Evolutionary conservation across 257 asterid genomes (phyloP).

Genomic region (Petunia secreta): DNA sequence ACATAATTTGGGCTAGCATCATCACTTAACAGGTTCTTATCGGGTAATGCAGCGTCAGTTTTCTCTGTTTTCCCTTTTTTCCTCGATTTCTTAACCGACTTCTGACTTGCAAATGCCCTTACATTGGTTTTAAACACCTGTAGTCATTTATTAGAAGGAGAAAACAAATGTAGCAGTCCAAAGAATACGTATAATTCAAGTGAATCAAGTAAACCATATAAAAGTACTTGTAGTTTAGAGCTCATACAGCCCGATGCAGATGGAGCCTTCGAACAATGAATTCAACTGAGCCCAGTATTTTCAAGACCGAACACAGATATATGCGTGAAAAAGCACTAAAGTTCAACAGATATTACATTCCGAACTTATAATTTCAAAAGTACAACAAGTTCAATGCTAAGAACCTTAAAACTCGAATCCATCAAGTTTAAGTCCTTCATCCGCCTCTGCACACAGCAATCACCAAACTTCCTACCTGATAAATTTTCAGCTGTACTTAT

Average conservation of each 20-base stretch:
- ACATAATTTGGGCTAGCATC: constrained; percentile 34
- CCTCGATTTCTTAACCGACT: constrained; percentile 50
- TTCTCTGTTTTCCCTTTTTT: constrained; percentile 41
- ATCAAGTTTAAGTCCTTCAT: too few relatives aligned
- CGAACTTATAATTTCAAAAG: too few relatives aligned
- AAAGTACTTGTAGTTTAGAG: constrained; percentile 29
- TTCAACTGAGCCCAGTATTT: too few relatives aligned
- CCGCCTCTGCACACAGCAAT: not conserved
- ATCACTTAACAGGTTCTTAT: constrained; percentile 38
- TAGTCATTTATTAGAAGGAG: not conserved
- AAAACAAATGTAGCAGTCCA: not conserved
- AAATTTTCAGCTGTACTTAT: constrained; percentile 7
- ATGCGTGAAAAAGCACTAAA: too few relatives aligned
- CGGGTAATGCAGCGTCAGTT: constrained; percentile 34
- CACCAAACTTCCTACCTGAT: constrained; percentile 46
- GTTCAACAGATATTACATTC: too few relatives aligned
- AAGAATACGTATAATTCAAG: not conserved
- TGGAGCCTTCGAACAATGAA: not conserved
- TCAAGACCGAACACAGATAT: too few relatives aligned
- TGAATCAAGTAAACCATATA: constrained; percentile 8
- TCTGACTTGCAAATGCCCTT: constrained; percentile 56
- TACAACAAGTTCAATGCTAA: too few relatives aligned
- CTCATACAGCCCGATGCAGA: constrained; percentile 53
- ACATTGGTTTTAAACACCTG: constrained; percentile 46
- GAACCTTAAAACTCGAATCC: too few relatives aligned